Base-by-base conservation (phyloP, 441 rosid species). In the Gossypium davidsonii region DNA sequence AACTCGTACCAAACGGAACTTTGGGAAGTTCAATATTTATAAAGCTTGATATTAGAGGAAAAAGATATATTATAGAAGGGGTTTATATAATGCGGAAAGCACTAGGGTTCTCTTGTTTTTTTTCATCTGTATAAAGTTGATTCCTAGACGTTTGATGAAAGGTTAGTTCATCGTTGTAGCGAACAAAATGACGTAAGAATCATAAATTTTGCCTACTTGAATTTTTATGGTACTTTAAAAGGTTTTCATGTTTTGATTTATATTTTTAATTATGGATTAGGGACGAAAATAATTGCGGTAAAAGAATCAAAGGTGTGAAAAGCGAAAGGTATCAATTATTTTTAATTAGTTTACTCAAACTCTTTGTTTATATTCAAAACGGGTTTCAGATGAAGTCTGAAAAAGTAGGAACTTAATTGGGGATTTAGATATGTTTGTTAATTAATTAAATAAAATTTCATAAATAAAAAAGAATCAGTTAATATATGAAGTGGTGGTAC, bases 61-160 rank as follows among this genome's bases (percentile, higher is more conserved):
- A 20, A 52, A 59, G 63, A 71, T 0, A 20, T 46, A 46, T 10
- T 46, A 12, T 3, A 28, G 52, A 60, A 63, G 0, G n/a, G 34
- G 70, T 66, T 68, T 46, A 48, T 68, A 48, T 44, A 37, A 55
- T 67, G 31, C n/a, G 18, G 10, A 46, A 34, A 49, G 26, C 55
- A 6, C 6, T 44, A 68, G 7, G 28, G 15, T 67, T 64, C 21
- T 59, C 10, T 46, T 39, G 66, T 57, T 62, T 67, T 17, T 69
- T 37, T 37, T 37, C 42, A 7, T 37, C 23, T 10, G 48, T 64
- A 70, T 37, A 58, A 64, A 20, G 69, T 57, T 4, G 61, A 10
- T 10, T 70, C 48, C 0, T 10, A 65, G 67, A 63, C 75, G 81
- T 74, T 48, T 6, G 79, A 79, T 79, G 39, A 31, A 18, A 7